Evolutionary conservation across 306 rosid genomes (phyloP).

Genomic region (Sphenostylis stenocarpa): DNA sequence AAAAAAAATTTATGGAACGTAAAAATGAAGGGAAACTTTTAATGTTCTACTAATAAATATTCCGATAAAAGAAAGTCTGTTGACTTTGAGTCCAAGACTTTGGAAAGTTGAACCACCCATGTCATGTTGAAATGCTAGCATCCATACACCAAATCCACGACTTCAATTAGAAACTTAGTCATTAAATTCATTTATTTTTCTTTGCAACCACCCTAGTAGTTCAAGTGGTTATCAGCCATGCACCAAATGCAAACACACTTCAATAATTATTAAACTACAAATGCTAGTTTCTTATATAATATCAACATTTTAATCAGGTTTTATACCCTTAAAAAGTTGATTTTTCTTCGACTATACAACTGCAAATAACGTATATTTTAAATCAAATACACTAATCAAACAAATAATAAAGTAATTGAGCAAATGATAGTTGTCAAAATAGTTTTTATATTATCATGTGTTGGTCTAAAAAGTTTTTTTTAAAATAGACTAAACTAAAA

Average conservation of each 20-base stretch:
- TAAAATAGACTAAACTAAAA: too few relatives aligned
- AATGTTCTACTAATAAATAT: background rate
- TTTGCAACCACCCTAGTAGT: background rate
- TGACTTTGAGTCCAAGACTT: background rate
- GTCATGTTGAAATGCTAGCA: background rate
- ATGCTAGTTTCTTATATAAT: background rate
- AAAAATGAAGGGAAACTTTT: background rate
- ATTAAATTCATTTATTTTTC: background rate
- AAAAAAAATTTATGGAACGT: background rate
- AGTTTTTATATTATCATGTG: too few relatives aligned
- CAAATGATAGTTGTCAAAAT: too few relatives aligned
- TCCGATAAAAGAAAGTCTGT: background rate
- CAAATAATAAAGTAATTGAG: too few relatives aligned
- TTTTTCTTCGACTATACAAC: too few relatives aligned
- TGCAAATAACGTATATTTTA: background rate
- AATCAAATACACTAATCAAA: background rate
- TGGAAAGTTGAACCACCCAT: background rate
- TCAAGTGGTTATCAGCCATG: background rate
- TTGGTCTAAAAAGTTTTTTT: too few relatives aligned
- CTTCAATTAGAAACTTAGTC: background rate
- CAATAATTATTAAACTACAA: background rate
- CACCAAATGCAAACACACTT: background rate
- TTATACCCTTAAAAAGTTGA: background rate
- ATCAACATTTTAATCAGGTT: background rate
- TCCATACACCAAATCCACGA: background rate